phyloP scores from a whole-genome alignment of 805 yeast species.

The Zygoascus bituminiphila region DNA sequence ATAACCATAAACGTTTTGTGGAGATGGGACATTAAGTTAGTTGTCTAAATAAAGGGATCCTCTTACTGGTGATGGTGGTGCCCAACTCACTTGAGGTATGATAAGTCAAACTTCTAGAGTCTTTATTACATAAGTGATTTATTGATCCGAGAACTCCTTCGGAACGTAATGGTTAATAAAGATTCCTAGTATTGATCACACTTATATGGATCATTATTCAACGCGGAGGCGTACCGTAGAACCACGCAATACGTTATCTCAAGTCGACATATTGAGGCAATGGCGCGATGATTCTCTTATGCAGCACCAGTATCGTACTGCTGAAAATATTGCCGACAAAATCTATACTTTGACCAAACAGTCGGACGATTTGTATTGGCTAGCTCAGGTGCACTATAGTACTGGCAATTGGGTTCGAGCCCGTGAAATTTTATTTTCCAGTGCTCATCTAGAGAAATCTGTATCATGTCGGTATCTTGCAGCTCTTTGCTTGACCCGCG shows the following conservation, averaged over 20 bases:
- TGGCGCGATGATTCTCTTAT: constrained; percentile 92
- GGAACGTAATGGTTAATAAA: no score
- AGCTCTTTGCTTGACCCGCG: constrained; percentile 57
- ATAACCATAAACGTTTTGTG: no score
- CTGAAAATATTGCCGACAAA: constrained; percentile 87
- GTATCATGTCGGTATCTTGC: constrained; percentile 76
- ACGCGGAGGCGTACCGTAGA: no score
- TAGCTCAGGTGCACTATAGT: constrained; percentile 79
- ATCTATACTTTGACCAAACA: constrained; percentile 74
- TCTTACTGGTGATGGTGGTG: no score
- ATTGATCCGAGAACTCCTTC: no score
- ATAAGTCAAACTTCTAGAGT: no score
- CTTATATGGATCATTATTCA: no score
- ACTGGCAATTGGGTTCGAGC: constrained; percentile 76
- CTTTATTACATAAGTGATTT: no score
- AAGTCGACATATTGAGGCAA: constrained; percentile 73
- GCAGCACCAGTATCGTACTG: constrained; percentile 87
- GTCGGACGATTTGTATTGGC: constrained; percentile 92
- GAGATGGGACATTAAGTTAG: no score
- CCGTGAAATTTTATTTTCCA: constrained; percentile 53
- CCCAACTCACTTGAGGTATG: no score
- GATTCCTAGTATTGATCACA: no score
- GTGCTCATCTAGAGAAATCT: constrained; percentile 44
- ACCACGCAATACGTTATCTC: constrained; percentile 36
- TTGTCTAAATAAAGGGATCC: no score